Evolutionary conservation across 768 basidiomycete genomes (phyloP).

Genomic region (Clathrus columnatus): DNA sequence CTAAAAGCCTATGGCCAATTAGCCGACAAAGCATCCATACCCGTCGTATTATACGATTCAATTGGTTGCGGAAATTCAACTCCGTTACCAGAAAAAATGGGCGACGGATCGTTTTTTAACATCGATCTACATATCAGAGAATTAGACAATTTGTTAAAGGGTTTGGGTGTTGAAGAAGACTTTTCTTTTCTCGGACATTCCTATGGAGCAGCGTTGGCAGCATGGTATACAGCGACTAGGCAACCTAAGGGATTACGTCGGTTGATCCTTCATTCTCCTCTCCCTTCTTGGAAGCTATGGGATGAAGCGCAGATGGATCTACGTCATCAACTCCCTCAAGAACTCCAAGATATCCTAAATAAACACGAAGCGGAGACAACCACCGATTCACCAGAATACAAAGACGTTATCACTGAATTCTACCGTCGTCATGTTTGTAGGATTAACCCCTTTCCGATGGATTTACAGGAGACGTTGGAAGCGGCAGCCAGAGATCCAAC

Average conservation of each 20-base stretch:
- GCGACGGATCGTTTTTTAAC: slow-evolving; percentile 35
- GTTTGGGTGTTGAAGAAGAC: slow-evolving; percentile 33
- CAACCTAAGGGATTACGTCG: slow-evolving; percentile 38
- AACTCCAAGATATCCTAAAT: too few species aligned
- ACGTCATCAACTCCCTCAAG: slow-evolving; percentile 30
- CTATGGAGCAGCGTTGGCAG: slow-evolving; percentile 38
- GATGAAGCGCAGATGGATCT: slow-evolving; percentile 24
- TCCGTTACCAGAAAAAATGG: slow-evolving; percentile 29
- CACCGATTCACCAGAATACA: too few species aligned
- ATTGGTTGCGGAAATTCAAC: slow-evolving; percentile 40
- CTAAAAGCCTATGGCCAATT: slow-evolving; percentile 30
- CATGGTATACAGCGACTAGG: slow-evolving; percentile 29
- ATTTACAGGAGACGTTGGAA: slow-evolving; percentile 26
- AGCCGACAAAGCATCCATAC: slow-evolving; percentile 30
- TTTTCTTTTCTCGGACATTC: slow-evolving; percentile 39
- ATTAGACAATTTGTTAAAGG: slow-evolving; percentile 35
- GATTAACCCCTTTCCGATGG: too few species aligned
- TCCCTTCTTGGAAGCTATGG: slow-evolving; percentile 37
- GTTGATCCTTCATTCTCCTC: slow-evolving; percentile 37
- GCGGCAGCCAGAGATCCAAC: slow-evolving; percentile 37
- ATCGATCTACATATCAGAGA: slow-evolving; percentile 46
- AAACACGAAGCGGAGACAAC: too few species aligned
- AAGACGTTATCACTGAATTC: too few species aligned
- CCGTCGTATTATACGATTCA: too few species aligned
- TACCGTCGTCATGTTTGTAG: too few species aligned